A percentile compares a stretch with the other conserved stretches of the same genome.
Evolutionary conservation across 1,284 basidiomycete species (phyloP).

Genomic region (Melampsora larici-populina): DNA sequence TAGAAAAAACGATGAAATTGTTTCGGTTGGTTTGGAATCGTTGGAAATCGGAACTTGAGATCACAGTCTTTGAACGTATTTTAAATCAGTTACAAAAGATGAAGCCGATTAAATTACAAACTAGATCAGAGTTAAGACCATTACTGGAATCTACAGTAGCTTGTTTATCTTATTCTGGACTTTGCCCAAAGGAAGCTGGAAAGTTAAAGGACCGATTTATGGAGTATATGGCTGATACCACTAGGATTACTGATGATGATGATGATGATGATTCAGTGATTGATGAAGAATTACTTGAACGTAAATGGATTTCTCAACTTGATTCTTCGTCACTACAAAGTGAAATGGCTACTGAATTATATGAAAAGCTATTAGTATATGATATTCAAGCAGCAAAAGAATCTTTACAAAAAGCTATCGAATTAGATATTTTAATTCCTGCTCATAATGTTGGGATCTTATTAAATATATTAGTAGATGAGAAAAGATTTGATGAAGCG

Average conservation of each 20-base stretch:
- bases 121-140: conserved; percentile 10
- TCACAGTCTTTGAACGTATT: conserved; percentile 12
- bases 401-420: not conserved
- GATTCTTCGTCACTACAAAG: not conserved
- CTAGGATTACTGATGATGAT: not conserved
- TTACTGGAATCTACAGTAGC: not conserved
- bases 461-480: conserved; percentile 19
- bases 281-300: not conserved
- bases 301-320: not conserved
- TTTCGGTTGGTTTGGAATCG: conserved; percentile 22
- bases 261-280: not conserved
- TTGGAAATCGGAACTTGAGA: conserved; percentile 12
- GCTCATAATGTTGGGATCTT: conserved; percentile 1
- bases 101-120: conserved; percentile 14
- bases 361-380: not conserved
- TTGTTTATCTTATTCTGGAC: conserved; percentile 5
- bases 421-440: not conserved
- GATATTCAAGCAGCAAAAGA: not conserved
- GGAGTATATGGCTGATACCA: conserved; percentile 1
- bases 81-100: conserved; percentile 2
- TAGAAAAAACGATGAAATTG: conserved; percentile 16
- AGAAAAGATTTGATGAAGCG: not conserved
- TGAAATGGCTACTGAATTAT: not conserved
- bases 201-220: conserved; percentile 6
- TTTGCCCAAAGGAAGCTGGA: not conserved